These are phyloP conservation scores for Microbotryum violaceum DNA, from an alignment of 1,284 basidiomycete genomes.

Conservation along the genomic window DNA sequence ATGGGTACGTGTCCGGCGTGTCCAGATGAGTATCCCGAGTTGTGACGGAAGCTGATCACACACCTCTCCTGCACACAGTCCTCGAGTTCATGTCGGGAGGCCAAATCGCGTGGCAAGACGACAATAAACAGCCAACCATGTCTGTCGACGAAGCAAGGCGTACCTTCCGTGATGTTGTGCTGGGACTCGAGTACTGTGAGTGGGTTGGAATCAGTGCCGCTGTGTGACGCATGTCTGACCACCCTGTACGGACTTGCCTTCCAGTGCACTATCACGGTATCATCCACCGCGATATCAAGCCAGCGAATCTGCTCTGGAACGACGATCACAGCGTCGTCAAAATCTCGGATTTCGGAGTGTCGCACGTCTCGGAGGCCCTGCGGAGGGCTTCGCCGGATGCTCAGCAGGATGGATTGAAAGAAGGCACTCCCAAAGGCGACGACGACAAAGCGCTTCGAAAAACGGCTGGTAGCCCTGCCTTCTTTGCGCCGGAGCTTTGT, in stretches of 20 bases:
- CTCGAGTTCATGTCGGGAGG: slow-evolving; percentile 95
- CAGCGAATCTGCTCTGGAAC: slow-evolving; percentile 89
- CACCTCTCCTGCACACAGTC: slow-evolving; percentile 48
- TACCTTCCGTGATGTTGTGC: slow-evolving; percentile 83
- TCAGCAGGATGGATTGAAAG: slow-evolving; percentile 41
- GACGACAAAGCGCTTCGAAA: slow-evolving; percentile 84
- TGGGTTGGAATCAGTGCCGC: slow-evolving; percentile 14
- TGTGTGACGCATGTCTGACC: slow-evolving; percentile 7
- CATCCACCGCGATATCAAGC: slow-evolving; percentile 99
- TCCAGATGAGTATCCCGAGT: background rate
- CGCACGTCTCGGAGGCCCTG: slow-evolving; percentile 84
- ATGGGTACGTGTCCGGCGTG: slow-evolving; percentile 58
- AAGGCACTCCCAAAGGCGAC: slow-evolving; percentile 49
- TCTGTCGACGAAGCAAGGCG: slow-evolving; percentile 72
- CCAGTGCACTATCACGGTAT: slow-evolving; percentile 93
- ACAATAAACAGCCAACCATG: slow-evolving; percentile 58
- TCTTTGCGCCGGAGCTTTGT: slow-evolving; percentile 93
- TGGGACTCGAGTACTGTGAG: slow-evolving; percentile 87
- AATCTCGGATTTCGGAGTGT: slow-evolving; percentile 96
- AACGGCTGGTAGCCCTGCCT: slow-evolving; percentile 95
- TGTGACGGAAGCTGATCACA: background rate
- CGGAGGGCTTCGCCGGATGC: slow-evolving; percentile 51
- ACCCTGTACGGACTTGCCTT: background rate
- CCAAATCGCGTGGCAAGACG: slow-evolving; percentile 80
- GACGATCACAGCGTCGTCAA: slow-evolving; percentile 72